Conservation (phyloP, 2,329 filamentous ascomycete genomes). For the Talaromyces atroroseus region DNA sequence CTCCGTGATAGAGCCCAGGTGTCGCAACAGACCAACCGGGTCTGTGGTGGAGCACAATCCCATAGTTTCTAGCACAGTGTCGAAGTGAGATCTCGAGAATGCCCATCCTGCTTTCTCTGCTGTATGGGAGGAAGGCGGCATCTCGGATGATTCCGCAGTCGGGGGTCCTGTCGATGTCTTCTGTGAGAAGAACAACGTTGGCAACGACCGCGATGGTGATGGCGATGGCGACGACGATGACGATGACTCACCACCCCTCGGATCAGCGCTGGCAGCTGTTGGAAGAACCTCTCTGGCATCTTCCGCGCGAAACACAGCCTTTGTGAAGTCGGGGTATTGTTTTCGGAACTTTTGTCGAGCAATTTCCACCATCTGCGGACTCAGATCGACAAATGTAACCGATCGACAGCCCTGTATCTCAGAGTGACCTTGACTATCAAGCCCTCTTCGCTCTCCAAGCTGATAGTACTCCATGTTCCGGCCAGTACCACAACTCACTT, state of each 20-base stretch:
- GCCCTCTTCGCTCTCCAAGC: slow-evolving; percentile 30
- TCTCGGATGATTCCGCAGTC: not conserved
- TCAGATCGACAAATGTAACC: slow-evolving; percentile 45
- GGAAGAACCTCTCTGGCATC: slow-evolving; percentile 30
- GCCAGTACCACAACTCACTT: slow-evolving; percentile 48
- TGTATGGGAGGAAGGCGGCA: not conserved
- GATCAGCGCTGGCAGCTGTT: slow-evolving; percentile 1
- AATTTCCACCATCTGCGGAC: slow-evolving; percentile 44
- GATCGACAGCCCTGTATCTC: slow-evolving; percentile 33
- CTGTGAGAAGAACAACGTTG: not conserved
- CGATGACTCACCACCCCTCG: not conserved
- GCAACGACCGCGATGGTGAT: not conserved
- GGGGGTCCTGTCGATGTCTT: not conserved
- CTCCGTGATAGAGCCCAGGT: slow-evolving; percentile 36
- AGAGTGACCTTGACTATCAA: slow-evolving; percentile 27
- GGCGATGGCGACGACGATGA: not conserved
- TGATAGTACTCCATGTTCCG: slow-evolving; percentile 44
- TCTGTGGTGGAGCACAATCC: slow-evolving; percentile 45
- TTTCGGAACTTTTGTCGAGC: slow-evolving; percentile 39
- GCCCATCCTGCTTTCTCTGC: not conserved
- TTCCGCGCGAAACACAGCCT: slow-evolving; percentile 30
- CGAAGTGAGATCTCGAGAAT: slow-evolving; percentile 28
- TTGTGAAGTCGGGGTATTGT: slow-evolving; percentile 28
- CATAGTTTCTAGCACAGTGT: slow-evolving; percentile 48
- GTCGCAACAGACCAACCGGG: slow-evolving; percentile 37